A percentile compares a stretch with the other conserved stretches of the same genome.
Conservation (phyloP, 331 rosid genomes). For the Quercus tomentella region DNA sequence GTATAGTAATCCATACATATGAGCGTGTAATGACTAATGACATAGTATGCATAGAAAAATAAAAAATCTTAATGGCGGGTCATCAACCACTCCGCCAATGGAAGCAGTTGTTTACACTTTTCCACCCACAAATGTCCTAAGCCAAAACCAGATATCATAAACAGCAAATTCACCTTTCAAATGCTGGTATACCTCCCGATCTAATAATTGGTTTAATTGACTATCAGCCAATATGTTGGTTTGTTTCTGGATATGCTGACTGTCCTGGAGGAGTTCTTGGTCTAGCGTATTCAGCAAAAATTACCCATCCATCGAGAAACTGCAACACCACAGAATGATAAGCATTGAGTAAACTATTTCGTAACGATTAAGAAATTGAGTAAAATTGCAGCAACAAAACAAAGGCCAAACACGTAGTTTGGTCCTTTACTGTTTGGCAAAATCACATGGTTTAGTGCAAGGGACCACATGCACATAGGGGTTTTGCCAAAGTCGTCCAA, state of each 20-base stretch:
- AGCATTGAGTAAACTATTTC: not conserved
- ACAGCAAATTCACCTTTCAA: not conserved
- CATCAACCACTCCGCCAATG: too few relatives aligned
- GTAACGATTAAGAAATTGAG: not conserved
- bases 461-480: not conserved
- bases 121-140: not conserved
- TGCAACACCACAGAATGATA: not conserved
- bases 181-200: not conserved
- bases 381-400: not conserved
- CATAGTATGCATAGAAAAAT: not conserved
- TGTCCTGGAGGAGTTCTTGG: not conserved
- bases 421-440: not conserved
- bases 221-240: not conserved
- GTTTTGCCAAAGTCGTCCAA: not conserved
- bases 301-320: slow-evolving; percentile 8
- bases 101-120: too few relatives aligned
- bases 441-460: not conserved
- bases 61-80: not conserved
- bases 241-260: not conserved
- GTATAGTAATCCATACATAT: not conserved
- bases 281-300: not conserved
- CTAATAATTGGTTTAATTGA: not conserved
- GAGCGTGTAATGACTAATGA: too few relatives aligned
- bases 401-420: not conserved
- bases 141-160: not conserved